Base-by-base conservation (phyloP, 2,329 filamentous ascomycete genomes). In the Trichoderma sp. region DNA sequence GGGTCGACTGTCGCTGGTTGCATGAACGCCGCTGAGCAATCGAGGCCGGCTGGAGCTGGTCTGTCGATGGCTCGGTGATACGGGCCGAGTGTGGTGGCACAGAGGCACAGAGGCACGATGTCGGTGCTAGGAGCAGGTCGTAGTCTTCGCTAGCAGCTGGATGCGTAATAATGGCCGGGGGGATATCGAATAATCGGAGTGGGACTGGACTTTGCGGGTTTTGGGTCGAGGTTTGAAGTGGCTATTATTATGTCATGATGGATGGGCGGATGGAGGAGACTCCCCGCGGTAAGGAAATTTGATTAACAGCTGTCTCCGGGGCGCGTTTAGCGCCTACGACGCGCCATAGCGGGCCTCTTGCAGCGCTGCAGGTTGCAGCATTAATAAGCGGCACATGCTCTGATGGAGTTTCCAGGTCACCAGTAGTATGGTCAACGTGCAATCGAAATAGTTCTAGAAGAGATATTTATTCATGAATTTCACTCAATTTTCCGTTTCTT, bases 1-100 rank as follows among this genome's bases (percentile, higher is more conserved):
- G 76, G 70, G 66, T 76, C 75, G 70, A 74, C 71, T 56, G 75
- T 68, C 70, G 72, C 75, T 70, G 77, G 72, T 76, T 77, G 77
- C 79, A 81, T 81, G 75, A 75, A 73, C 59, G 66, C 34, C 39
- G 65, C 54, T 39, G 24, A 54, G 54, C 59, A 61, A 39, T 13
- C 32, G 39, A 64, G 54, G 65, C 63, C 43, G 59, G 56, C 39
- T 56, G 30, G 49, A 54, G 65, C 65, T 51, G 56, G 43, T 52
- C 46, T 52, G 30, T 43, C 37, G 58, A 43, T 32, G 13, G 10
- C 39, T 43, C 34, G 56, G 34, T 39, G 56, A 39, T 59, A 59
- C 24, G 56, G 56, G 56, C 56, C 56, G 56, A 21, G 64, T 13
- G 59, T 16, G 60, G 63, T 58, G 63, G 52, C 54, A 49, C 63